phyloP scores from a whole-genome alignment of 495 filamentous ascomycete genomes.

The Neurospora sp. region DNA sequence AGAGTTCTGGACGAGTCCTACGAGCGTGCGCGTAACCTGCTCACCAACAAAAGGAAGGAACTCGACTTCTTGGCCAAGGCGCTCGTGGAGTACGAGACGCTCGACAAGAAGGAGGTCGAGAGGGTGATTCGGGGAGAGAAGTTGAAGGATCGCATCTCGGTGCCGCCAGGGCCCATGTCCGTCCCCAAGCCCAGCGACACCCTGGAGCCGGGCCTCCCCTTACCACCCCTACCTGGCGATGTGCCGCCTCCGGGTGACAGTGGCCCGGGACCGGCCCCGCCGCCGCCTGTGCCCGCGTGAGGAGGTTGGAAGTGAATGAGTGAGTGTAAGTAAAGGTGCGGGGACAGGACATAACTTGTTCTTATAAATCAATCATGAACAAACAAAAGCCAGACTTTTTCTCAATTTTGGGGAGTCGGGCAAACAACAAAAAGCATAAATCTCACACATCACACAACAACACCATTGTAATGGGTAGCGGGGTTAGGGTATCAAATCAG shows the following conservation, averaged over 20 bases:
- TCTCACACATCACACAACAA: neutral
- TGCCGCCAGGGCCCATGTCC: constrained; percentile 39
- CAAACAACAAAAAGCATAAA: neutral
- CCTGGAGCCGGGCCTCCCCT: constrained; percentile 13
- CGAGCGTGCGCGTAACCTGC: constrained; percentile 58
- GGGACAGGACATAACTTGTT: neutral
- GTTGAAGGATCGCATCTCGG: constrained; percentile 42
- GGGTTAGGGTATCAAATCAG: neutral
- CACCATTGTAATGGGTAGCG: neutral
- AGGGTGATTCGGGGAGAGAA: constrained; percentile 79
- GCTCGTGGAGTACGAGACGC: constrained; percentile 85
- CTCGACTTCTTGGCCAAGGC: constrained; percentile 80
- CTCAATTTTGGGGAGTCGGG: neutral
- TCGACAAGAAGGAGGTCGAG: constrained; percentile 79
- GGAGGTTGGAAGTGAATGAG: neutral
- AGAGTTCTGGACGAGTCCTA: constrained; percentile 74
- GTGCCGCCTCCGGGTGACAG: neutral
- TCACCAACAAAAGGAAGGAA: constrained; percentile 64
- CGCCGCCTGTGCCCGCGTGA: constrained; percentile 12
- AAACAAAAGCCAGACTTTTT: neutral
- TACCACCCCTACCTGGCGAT: constrained; percentile 9
- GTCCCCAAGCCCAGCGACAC: constrained; percentile 27
- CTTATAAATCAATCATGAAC: neutral
- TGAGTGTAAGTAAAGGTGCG: neutral
- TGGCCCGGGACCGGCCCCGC: constrained; percentile 3